phyloP scores from a whole-genome alignment of 2,329 filamentous ascomycete species.

The Cercospora zeae-maydis region DNA sequence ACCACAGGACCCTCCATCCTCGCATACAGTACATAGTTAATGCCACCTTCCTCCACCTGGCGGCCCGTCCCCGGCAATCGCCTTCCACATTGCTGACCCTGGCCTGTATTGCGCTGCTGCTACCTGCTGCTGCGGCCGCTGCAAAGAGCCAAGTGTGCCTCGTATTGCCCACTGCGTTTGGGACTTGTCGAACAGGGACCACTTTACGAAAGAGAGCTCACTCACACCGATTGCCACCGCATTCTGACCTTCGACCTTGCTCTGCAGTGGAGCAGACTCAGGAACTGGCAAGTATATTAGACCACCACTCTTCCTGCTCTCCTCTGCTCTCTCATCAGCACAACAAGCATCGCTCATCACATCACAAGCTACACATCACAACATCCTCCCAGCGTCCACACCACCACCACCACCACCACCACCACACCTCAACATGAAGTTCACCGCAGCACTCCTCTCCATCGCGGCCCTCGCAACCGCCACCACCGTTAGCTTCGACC shows the following conservation, averaged over 20 bases:
- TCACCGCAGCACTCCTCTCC: constrained; percentile 35
- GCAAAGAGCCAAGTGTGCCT: not conserved
- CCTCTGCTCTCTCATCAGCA: not conserved
- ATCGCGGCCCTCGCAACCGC: constrained; percentile 27
- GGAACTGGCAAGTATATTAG: not conserved
- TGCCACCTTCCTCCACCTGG: not conserved
- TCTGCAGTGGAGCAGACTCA: not conserved
- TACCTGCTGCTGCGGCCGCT: not conserved
- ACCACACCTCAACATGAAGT: constrained; percentile 21
- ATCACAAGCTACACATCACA: not conserved
- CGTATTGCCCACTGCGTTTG: not conserved
- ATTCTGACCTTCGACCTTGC: not conserved
- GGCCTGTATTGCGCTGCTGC: not conserved
- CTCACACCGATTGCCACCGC: not conserved
- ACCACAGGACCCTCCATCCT: not conserved
- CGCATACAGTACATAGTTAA: not conserved
- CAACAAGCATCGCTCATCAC: not conserved
- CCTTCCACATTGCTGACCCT: not conserved
- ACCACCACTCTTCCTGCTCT: not conserved
- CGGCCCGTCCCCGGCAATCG: not conserved
- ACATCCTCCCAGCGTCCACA: not conserved
- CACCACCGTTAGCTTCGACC: constrained; percentile 43
- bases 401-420: not conserved
- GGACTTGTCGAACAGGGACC: not conserved
- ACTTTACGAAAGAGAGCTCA: not conserved